Evolutionary conservation across 768 basidiomycete species (phyloP), one percentile per base, ranked within the genome.

Genomic region (Mycena venus): DNA sequence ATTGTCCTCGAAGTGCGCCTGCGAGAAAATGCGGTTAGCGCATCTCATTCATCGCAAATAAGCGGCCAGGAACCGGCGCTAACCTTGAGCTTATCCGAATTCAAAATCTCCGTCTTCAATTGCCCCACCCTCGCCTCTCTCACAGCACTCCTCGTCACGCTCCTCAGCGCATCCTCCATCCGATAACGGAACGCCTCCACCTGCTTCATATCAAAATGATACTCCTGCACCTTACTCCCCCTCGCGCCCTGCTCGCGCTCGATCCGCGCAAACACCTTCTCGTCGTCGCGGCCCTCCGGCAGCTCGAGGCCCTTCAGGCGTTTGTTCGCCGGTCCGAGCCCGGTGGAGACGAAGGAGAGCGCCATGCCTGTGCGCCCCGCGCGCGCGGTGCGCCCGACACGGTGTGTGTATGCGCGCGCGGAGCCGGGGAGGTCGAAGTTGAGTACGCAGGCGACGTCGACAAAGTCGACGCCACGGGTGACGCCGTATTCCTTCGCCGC

Each of bases 1-100:
- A 80, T 99, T 97, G 80, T 99, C 97, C 80, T 99, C 97, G 75
- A 99, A 99, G 83, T 99, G 98, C 8, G 97, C 96, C 97, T 99
- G 79, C 68, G 38, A 15, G 73, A 53, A 47, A 40, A n/a, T n/a
- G n/a, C n/a, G 34, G 60, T 47, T 8, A 44, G 42, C 68, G 27
- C 49, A 65, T 53, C n/a, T 0, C 17, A n/a, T n/a, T n/a, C 25
- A 23, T 6, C 32, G 4, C 56, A n/a, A 36, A 36, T 32, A 12
- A n/a, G 9, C 7, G 25, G 1, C 9, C 7, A 36, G 8, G 19
- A 53, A 17, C 21, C 27, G 21, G 63, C 90, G 40, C 71, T n/a
- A n/a, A 97, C 97, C 91, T 99, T 99, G 59, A 99, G 90, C 84
- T 97, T 99, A 79, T 98, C 96, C 51, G 96, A 97, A 81, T 98